phyloP scores from a whole-genome alignment of 2,329 filamentous ascomycete genomes.

The Penicillium sp. region DNA sequence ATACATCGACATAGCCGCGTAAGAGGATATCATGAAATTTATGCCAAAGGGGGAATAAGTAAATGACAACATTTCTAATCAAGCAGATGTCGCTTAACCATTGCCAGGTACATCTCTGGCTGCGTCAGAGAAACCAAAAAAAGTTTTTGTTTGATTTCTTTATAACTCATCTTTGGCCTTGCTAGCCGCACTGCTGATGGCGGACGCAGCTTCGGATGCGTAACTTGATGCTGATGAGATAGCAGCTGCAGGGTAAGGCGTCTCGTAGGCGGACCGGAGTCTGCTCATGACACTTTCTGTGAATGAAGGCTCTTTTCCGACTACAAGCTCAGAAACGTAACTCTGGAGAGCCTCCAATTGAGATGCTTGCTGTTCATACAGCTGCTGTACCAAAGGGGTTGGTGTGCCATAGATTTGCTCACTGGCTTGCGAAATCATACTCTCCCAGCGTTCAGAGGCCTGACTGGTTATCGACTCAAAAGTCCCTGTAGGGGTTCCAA shows the following conservation, averaged over 20 bases:
- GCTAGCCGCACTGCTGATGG: constrained; percentile 41
- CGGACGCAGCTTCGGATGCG: constrained; percentile 44
- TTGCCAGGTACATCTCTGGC: background rate
- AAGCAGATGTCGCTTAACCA: constrained; percentile 5
- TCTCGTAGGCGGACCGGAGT: constrained; percentile 68
- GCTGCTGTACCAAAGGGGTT: constrained; percentile 59
- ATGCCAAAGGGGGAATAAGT: constrained; percentile 15
- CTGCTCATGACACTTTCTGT: constrained; percentile 74
- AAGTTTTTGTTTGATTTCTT: background rate
- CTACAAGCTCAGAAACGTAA: constrained; percentile 71
- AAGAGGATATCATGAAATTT: constrained; percentile 23
- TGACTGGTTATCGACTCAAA: constrained; percentile 50
- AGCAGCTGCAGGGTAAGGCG: constrained; percentile 43
- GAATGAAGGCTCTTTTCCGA: constrained; percentile 74
- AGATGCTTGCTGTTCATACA: constrained; percentile 36
- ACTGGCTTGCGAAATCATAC: constrained; percentile 61
- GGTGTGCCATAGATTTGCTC: constrained; percentile 67
- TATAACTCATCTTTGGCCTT: constrained; percentile 53
- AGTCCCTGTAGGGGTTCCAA: constrained; percentile 41
- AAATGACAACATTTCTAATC: constrained; percentile 9
- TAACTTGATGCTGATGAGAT: constrained; percentile 51
- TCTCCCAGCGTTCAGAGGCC: constrained; percentile 62
- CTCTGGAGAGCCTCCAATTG: constrained; percentile 68
- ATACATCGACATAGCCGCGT: constrained; percentile 18
- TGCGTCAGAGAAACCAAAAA: background rate